Base-by-base conservation (phyloP, 257 asterid genomes). In the Henckelia pumila region DNA sequence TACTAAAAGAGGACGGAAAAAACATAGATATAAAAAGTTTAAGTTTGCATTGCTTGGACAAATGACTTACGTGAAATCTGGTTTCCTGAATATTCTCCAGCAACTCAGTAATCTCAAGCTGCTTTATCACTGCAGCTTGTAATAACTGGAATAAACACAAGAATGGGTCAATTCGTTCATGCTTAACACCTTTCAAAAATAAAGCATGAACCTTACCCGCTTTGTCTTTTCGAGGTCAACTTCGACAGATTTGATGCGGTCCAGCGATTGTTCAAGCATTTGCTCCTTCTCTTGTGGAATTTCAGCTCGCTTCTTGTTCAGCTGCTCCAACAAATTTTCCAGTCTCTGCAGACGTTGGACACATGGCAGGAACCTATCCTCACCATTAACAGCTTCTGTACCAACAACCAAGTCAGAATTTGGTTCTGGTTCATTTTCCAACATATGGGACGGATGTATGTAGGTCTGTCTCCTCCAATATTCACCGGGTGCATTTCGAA, bases 201-300 rank as follows among this genome's bases (percentile, higher is more conserved):
- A 14, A 57, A 75, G 52, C 25, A 21, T 64, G 74, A 63, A 9
- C 24, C 65, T 78, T 82, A 88, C 98, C 88, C 83, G 79, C 77
- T 93, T 93, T 65, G 98, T 93, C 68, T 86, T 86, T 71, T 85
- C 90, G 57, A 93, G 96, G 78, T 93, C 98, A 65, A 59, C 67
- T 77, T 93, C 98, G 9, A 90, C 89, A 19, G 74, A 80, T 84
- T 86, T 90, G 75, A 93, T 89, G 84, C 98, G 86, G 68, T 84
- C 93, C 67, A 93, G 73, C 8, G 98, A 93, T 63, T 88, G 90
- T 68, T 73, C 89, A 71, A 93, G 86, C 82, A 93, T 81, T 75
- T 82, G 96, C 30, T 93, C 96, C 84, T 93, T 93, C 77, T 86
- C 98, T 17, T 65, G 59, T 63, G 98, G 98, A 61, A 93, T 86